Conservation (phyloP, 208 protist species). For the Herpetomonas samuelpessoai region DNA sequence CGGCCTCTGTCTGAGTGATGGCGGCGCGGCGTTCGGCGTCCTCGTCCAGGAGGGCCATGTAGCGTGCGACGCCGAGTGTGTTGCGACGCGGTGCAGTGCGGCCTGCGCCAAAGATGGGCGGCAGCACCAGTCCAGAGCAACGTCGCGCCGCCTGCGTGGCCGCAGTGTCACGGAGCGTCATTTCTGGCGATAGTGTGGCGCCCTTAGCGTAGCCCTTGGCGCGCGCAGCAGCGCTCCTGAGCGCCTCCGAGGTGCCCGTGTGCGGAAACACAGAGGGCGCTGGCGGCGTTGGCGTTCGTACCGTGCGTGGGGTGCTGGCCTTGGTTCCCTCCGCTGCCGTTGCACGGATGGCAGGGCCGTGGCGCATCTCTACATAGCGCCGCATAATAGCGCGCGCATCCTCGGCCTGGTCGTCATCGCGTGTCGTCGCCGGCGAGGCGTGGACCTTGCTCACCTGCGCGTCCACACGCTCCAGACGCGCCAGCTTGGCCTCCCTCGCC, state of each 20-base stretch:
- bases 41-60: constrained; percentile 58
- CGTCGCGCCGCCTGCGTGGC: constrained; percentile 3
- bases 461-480: not conserved
- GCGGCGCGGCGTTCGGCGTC: constrained; percentile 27
- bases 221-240: not conserved
- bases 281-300: constrained; percentile 4
- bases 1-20: constrained; percentile 33
- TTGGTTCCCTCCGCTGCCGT: constrained; percentile 11
- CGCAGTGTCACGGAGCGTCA: not conserved
- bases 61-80: constrained; percentile 57
- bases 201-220: not conserved
- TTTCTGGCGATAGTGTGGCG: not conserved
- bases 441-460: not conserved
- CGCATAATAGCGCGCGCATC: constrained; percentile 34
- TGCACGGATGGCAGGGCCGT: constrained; percentile 1
- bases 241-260: not conserved
- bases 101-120: constrained; percentile 8
- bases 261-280: not conserved
- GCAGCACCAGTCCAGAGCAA: constrained; percentile 25
- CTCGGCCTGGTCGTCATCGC: not conserved
- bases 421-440: not conserved
- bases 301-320: constrained; percentile 1
- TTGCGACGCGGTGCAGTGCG: constrained; percentile 33
- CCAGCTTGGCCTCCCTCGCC: constrained; percentile 44
- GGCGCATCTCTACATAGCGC: constrained; percentile 34